Evolutionary conservation across 2,329 filamentous ascomycete genomes (phyloP).

Genomic region (Myriosclerotinia scirpicola): DNA sequence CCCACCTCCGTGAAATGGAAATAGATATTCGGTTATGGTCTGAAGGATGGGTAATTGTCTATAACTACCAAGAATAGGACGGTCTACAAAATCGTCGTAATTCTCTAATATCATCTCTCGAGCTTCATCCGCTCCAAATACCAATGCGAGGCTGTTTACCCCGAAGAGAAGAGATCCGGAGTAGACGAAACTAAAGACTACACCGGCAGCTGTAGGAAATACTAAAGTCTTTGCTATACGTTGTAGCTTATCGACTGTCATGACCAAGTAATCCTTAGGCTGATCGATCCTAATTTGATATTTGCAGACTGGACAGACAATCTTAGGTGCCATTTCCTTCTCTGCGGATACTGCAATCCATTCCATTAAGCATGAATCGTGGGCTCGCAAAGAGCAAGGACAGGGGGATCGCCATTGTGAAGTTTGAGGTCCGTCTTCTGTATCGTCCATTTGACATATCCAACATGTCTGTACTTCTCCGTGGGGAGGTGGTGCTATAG

Average conservation of each 20-base stretch:
- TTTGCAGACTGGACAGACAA: slow-evolving; percentile 89
- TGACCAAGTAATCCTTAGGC: slow-evolving; percentile 69
- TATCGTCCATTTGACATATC: slow-evolving; percentile 61
- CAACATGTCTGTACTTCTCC: slow-evolving; percentile 53
- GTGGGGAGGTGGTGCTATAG: neutral
- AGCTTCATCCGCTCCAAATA: slow-evolving; percentile 65
- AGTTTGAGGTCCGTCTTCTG: slow-evolving; percentile 48
- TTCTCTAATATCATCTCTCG: slow-evolving; percentile 28
- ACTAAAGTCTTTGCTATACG: slow-evolving; percentile 31
- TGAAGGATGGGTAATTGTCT: slow-evolving; percentile 7
- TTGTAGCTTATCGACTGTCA: slow-evolving; percentile 31
- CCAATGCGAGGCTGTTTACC: slow-evolving; percentile 60
- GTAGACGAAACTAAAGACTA: slow-evolving; percentile 47
- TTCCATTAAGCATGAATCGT: slow-evolving; percentile 84
- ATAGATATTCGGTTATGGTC: slow-evolving; percentile 19
- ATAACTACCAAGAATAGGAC: slow-evolving; percentile 8
- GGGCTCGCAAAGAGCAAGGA: slow-evolving; percentile 84
- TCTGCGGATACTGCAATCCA: slow-evolving; percentile 67
- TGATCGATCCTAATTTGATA: slow-evolving; percentile 73
- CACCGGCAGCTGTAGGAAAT: slow-evolving; percentile 38
- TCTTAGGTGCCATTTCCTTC: slow-evolving; percentile 72
- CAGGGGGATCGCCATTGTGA: slow-evolving; percentile 81
- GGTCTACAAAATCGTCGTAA: slow-evolving; percentile 10
- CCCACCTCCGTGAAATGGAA: slow-evolving; percentile 36
- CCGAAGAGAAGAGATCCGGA: slow-evolving; percentile 58